These are phyloP conservation scores for Fusarium austroafricanum DNA, from an alignment of 2,329 filamentous ascomycete species.

Conservation along the genomic window DNA sequence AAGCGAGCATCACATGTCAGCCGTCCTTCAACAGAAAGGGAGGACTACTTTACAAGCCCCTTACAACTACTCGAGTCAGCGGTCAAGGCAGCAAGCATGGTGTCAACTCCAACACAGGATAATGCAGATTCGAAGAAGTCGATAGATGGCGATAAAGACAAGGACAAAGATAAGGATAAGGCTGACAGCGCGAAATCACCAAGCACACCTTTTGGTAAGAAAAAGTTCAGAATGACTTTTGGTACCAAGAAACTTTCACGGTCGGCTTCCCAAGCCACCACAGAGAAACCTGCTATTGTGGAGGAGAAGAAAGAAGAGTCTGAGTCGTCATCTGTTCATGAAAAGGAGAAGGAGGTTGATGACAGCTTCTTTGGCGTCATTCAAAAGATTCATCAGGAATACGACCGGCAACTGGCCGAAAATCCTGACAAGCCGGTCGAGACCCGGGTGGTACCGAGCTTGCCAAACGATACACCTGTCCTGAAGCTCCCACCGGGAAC, in stretches of 20 bases:
- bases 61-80: constrained; percentile 61
- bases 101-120: constrained; percentile 58
- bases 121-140: constrained; percentile 62
- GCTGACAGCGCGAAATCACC: constrained; percentile 67
- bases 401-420: constrained; percentile 74
- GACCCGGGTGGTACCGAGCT: constrained; percentile 74
- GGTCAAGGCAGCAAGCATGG: constrained; percentile 60
- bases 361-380: constrained; percentile 79
- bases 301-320: constrained; percentile 83
- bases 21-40: constrained; percentile 71
- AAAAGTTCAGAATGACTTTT: constrained; percentile 88
- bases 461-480: constrained; percentile 79
- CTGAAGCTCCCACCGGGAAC: constrained; percentile 76
- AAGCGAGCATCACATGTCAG: constrained; percentile 67
- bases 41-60: constrained; percentile 82
- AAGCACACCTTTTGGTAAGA: constrained; percentile 80
- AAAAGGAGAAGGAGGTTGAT: constrained; percentile 79
- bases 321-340: constrained; percentile 71
- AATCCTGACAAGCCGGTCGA: constrained; percentile 66
- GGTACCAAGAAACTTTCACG: constrained; percentile 86
- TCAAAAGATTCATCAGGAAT: constrained; percentile 78
- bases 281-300: constrained; percentile 76
- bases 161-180: constrained; percentile 60
- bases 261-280: constrained; percentile 67
- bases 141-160: constrained; percentile 60